Conservation (phyloP, 306 rosid genomes). For the Fragaria nilgerrensis region DNA sequence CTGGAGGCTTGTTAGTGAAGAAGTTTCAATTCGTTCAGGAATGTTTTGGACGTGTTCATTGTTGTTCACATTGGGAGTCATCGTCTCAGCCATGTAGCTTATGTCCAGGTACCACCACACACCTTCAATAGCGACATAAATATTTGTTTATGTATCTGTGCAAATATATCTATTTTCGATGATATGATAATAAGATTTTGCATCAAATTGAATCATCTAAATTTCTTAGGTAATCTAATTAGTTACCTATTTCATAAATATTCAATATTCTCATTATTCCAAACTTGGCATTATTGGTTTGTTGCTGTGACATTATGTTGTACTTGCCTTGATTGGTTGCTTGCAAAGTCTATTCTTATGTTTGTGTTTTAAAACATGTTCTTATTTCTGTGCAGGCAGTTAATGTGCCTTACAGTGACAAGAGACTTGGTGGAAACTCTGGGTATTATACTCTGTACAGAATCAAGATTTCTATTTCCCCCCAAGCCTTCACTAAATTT, state of each 20-base stretch:
- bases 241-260: not conserved
- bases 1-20: slow-evolving; percentile 19
- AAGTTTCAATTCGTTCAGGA: slow-evolving; percentile 26
- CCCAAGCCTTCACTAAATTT: slow-evolving; percentile 45
- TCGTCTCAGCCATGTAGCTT: slow-evolving; percentile 20
- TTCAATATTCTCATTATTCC: not conserved
- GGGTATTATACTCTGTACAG: slow-evolving; percentile 63
- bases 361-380: not conserved
- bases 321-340: not conserved
- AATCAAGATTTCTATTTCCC: slow-evolving; percentile 39
- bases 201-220: not conserved
- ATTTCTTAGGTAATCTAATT: not conserved
- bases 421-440: slow-evolving; percentile 42
- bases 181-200: not conserved
- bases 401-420: slow-evolving; percentile 36
- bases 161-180: not conserved
- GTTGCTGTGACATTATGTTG: not conserved
- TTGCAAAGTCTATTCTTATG: not conserved
- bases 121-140: not conserved
- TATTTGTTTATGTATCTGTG: not conserved
- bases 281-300: not conserved
- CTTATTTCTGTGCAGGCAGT: slow-evolving; percentile 30
- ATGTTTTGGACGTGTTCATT: slow-evolving; percentile 28
- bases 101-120: slow-evolving; percentile 50
- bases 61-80: slow-evolving; percentile 38